phyloP scores from a whole-genome alignment of 129 eudicot genomes.

The Escallonia herrerae region DNA sequence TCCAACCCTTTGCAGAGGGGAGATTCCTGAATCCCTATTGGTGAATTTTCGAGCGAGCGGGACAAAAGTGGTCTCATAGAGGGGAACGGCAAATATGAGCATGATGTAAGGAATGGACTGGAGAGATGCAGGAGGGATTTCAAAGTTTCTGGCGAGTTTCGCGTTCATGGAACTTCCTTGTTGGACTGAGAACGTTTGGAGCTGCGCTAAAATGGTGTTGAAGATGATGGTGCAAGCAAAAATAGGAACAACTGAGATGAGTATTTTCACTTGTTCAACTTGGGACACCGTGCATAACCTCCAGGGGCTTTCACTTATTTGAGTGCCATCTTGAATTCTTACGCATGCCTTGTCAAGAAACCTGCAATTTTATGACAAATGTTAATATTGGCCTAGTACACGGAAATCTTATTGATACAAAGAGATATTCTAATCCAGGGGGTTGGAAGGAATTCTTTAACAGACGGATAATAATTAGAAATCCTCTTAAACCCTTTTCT shows the following conservation, averaged over 20 bases:
- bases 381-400: neutral
- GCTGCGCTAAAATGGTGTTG: slow-evolving; percentile 79
- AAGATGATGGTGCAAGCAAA: slow-evolving; percentile 80
- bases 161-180: slow-evolving; percentile 65
- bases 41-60: slow-evolving; percentile 58
- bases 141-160: slow-evolving; percentile 40
- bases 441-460: no score
- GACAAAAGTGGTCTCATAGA: slow-evolving; percentile 59
- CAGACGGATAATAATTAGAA: no score
- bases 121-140: slow-evolving; percentile 79
- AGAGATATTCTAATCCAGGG: neutral
- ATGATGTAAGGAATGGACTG: slow-evolving; percentile 66
- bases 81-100: slow-evolving; percentile 64
- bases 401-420: neutral
- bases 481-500: neutral
- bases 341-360: slow-evolving; percentile 86
- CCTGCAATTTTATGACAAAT: slow-evolving; percentile 19
- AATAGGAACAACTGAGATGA: slow-evolving; percentile 66
- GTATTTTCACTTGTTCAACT: slow-evolving; percentile 76
- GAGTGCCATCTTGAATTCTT: slow-evolving; percentile 38
- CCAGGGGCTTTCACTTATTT: slow-evolving; percentile 61
- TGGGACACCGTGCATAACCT: slow-evolving; percentile 64
- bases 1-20: slow-evolving; percentile 68
- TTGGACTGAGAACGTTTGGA: slow-evolving; percentile 77
- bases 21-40: slow-evolving; percentile 55